Percentiles rank a stretch among this genome's conserved stretches.
phyloP scores from a whole-genome alignment of 1,139 yeast genomes.

The Scheffersomyces quercinus region DNA sequence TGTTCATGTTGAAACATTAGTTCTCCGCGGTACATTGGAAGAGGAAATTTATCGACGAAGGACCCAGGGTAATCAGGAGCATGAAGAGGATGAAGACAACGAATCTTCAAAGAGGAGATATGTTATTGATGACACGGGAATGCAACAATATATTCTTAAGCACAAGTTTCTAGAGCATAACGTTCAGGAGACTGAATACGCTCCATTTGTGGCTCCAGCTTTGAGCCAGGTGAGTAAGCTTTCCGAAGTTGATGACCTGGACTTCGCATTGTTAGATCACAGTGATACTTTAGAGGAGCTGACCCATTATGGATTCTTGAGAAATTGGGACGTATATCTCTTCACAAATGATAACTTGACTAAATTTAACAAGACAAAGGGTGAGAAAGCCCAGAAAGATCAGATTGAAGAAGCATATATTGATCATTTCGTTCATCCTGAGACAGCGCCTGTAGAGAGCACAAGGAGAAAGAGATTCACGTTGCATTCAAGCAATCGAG shows the following conservation, averaged over 20 bases:
- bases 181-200: conserved; percentile 27
- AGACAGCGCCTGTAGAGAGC: conserved; percentile 10
- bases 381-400: conserved; percentile 21
- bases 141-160: conserved; percentile 54
- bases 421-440: conserved; percentile 15
- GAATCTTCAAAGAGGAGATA: conserved; percentile 23
- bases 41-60: conserved; percentile 60
- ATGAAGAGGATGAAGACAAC: conserved; percentile 18
- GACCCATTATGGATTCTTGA: conserved; percentile 6
- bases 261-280: conserved; percentile 27
- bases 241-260: conserved; percentile 9
- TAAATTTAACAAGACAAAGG: conserved; percentile 30
- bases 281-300: conserved; percentile 9
- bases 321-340: conserved; percentile 45
- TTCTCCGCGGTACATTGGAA: conserved; percentile 61
- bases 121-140: conserved; percentile 57
- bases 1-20: conserved; percentile 65
- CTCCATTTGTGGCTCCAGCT: conserved; percentile 27
- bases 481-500: too few species aligned
- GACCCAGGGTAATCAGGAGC: conserved; percentile 11
- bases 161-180: conserved; percentile 46
- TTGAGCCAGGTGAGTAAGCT: conserved; percentile 7
- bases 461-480: neutral
- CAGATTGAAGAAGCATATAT: conserved; percentile 25
- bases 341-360: conserved; percentile 45